These are phyloP conservation scores for Eimeria maxima DNA, from an alignment of 169 alveolate genomes.

Conservation along the genomic window DNA sequence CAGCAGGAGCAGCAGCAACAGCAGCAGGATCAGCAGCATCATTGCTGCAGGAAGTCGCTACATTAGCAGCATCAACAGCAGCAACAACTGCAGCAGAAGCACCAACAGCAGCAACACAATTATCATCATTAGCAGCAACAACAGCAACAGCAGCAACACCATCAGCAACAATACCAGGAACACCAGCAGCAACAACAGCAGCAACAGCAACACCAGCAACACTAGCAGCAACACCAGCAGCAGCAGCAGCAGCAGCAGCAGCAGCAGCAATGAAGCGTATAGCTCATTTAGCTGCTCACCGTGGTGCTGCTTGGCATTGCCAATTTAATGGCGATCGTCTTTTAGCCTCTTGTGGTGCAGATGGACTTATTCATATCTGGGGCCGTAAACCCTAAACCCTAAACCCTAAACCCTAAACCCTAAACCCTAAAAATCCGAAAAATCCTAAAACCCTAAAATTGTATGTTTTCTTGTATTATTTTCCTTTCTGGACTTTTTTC, in stretches of 20 bases:
- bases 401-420: neutral
- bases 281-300: neutral
- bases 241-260: neutral
- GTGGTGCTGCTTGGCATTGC: neutral
- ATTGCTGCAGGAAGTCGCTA: no score
- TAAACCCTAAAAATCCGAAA: no score
- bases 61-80: no score
- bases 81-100: neutral
- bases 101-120: neutral
- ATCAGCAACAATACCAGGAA: no score
- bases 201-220: neutral
- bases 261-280: neutral
- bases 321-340: neutral
- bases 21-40: no score
- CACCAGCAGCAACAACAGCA: neutral
- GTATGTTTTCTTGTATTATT: no score
- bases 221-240: no score
- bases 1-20: no score
- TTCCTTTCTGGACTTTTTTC: no score
- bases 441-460: no score
- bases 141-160: neutral
- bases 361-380: neutral
- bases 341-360: neutral
- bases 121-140: neutral
- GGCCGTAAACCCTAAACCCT: conserved; percentile 13